Evolutionary conservation across 2,329 filamentous ascomycete genomes (phyloP).

Genomic region (Penicillium sp.): DNA sequence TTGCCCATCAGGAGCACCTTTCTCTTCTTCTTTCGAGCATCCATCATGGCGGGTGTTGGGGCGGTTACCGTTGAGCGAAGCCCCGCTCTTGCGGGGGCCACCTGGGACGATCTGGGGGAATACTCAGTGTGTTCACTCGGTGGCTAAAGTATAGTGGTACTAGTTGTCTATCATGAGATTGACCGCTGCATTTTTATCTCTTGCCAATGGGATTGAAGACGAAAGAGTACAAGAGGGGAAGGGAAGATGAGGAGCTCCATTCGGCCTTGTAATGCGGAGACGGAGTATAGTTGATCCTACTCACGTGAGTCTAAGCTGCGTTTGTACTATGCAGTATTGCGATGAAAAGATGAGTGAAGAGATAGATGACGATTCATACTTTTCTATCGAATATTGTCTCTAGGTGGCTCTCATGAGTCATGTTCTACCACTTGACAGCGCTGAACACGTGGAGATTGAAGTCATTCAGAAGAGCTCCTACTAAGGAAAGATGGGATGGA

Average conservation of each 20-base stretch:
- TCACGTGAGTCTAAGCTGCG: constrained; percentile 13
- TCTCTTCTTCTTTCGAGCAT: constrained; percentile 65
- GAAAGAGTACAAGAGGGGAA: constrained; percentile 7
- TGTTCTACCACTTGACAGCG: neutral
- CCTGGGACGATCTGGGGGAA: constrained; percentile 14
- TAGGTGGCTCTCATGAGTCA: neutral
- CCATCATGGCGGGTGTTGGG: constrained; percentile 33
- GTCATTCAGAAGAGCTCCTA: neutral
- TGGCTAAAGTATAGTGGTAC: neutral
- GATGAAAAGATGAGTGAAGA: neutral
- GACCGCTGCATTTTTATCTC: neutral
- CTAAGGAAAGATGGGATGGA: neutral
- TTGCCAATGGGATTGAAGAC: constrained; percentile 18
- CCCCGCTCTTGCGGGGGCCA: constrained; percentile 25
- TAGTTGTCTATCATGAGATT: neutral
- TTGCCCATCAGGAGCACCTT: constrained; percentile 91
- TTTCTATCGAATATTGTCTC: neutral
- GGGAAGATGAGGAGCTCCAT: constrained; percentile 15
- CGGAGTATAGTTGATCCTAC: constrained; percentile 20
- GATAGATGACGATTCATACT: neutral
- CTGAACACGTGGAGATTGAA: neutral
- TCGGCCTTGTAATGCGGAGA: constrained; percentile 21
- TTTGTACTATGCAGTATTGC: too few species aligned
- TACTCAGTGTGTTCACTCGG: constrained; percentile 12
- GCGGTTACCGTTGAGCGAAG: constrained; percentile 18